These are phyloP conservation scores for Coemansia sp. DNA, from an alignment of 192 early-diverging fungal genomes.

Conservation along the genomic window DNA sequence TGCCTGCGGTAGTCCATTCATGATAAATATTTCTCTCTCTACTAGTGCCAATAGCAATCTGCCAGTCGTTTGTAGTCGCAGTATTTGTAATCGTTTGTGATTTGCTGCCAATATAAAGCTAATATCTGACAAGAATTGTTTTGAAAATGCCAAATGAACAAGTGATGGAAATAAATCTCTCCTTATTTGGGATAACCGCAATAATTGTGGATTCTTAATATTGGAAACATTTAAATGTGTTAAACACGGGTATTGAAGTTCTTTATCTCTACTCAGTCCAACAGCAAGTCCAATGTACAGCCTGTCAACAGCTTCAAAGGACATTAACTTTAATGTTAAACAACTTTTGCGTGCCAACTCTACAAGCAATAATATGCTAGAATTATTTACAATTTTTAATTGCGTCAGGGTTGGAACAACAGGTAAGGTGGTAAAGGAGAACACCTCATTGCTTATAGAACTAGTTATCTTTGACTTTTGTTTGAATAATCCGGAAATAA, in stretches of 20 bases:
- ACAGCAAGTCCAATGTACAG: not conserved
- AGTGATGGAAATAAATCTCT: not conserved
- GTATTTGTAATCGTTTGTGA: not conserved
- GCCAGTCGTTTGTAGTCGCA: not conserved
- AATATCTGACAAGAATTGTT: not conserved
- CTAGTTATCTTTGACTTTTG: not conserved
- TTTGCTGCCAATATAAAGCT: not conserved
- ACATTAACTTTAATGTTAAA: not conserved
- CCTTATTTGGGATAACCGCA: not conserved
- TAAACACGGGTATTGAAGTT: not conserved
- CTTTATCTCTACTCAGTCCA: not conserved
- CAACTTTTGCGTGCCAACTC: not conserved
- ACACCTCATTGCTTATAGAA: not conserved
- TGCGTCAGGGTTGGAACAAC: not conserved
- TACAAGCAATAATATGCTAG: not conserved
- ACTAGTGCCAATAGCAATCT: not conserved
- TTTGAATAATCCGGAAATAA: not conserved
- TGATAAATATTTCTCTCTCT: not conserved
- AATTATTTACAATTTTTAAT: not conserved
- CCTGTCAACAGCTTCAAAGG: not conserved
- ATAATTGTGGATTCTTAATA: not conserved
- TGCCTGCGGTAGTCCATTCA: not conserved
- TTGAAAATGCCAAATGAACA: not conserved
- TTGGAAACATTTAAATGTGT: not conserved
- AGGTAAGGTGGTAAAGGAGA: not conserved